Evolutionary conservation across 2,329 filamentous ascomycete genomes (phyloP), one percentile per base, ranked within the genome.

Genomic region (Atkinsonella texensis): DNA sequence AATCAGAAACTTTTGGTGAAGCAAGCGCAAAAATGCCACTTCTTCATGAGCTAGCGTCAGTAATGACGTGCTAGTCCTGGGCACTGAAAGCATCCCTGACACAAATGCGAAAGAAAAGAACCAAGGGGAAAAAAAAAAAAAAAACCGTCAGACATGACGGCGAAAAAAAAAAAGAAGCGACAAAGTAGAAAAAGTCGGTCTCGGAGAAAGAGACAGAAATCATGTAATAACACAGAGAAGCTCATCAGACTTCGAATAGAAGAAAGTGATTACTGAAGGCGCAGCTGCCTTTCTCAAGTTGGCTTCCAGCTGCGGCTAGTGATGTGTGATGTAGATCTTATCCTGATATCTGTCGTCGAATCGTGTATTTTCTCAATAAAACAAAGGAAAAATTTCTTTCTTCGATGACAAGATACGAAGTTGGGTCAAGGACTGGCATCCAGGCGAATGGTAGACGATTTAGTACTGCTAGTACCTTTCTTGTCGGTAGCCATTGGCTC

Each of bases 401-500:
- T 15, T 38, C 11, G 8, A 43, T 20, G 32, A 47, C 51, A 54
- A 5, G 20, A 5, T 13, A 31, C 40, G 35, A 40, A 31, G 42
- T 12, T 15, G 8, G 13, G 20, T 4, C 20, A n/a, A n/a, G 0
- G 8, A 20, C 39, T 38, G 35, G 28, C 20, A 38, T 32, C n/a
- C 48, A 18, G 17, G 39, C 28, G 17, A 23, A 15, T 28, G 12
- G 17, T 32, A 17, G n/a, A 23, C 20, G 17, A 43, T 13, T 38
- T 28, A 20, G 45, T 10, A 28, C 31, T 3, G 18, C 47, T 59
- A 70, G 52, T 68, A 69, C 49, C 67, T 60, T 43, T 68, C 72
- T 52, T 60, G 62, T 42, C 74, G 72, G 56, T 71, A 79, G 5
- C 74, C 74, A 53, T 73, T 74, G 8, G 66, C 56, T 20, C 72